Percentiles rank a stretch among this genome's conserved stretches.
Evolutionary conservation across 2,329 filamentous ascomycete genomes (phyloP).

Genomic region (Sporothrix luriei): DNA sequence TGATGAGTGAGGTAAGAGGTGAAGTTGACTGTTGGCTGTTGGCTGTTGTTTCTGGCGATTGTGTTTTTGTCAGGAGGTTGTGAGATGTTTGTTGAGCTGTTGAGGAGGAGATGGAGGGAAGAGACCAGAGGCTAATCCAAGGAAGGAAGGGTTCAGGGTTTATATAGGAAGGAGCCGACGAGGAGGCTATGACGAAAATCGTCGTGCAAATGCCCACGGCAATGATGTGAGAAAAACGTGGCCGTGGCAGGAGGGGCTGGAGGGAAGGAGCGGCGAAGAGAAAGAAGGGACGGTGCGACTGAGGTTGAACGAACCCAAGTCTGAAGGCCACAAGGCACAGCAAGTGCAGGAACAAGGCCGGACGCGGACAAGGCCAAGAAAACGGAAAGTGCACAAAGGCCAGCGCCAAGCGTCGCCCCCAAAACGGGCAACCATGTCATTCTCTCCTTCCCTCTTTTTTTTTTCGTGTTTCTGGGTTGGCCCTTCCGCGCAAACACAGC

Average conservation of each 20-base stretch:
- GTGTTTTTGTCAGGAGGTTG: background rate
- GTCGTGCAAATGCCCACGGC: conserved; percentile 12
- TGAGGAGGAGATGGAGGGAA: background rate
- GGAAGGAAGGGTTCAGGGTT: conserved; percentile 12
- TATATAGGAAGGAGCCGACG: conserved; percentile 21
- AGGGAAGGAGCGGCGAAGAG: background rate
- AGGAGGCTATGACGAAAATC: conserved; percentile 23
- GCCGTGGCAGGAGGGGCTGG: conserved; percentile 6
- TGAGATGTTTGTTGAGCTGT: background rate
- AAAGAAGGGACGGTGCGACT: conserved; percentile 3
- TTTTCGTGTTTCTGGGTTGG: background rate
- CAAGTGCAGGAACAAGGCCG: conserved; percentile 11
- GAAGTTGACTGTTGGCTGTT: background rate
- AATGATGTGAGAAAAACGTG: conserved; percentile 25
- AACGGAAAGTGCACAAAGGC: background rate
- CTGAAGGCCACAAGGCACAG: background rate
- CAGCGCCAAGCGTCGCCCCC: conserved; percentile 24
- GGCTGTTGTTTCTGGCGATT: background rate
- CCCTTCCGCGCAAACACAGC: background rate
- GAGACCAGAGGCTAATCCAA: background rate
- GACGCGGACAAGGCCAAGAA: conserved; percentile 12
- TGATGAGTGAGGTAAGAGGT: background rate
- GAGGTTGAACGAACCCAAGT: background rate
- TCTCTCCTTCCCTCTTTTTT: background rate
- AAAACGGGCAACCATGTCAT: conserved; percentile 21